Evolutionary conservation across 1,284 basidiomycete species (phyloP).

Genomic region (Paramarasmius palmivorus): DNA sequence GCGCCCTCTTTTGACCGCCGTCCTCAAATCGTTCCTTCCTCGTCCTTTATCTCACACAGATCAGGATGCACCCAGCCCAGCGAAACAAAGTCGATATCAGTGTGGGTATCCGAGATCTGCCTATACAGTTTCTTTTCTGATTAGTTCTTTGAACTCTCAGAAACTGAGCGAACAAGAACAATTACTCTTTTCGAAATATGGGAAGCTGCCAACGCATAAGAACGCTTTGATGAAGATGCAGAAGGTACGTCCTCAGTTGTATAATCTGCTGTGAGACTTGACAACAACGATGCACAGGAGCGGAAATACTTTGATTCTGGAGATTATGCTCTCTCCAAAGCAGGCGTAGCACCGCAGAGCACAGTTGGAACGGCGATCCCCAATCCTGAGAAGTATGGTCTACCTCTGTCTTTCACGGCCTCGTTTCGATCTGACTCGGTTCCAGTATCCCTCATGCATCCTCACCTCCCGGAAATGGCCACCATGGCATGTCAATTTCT

Average conservation of each 20-base stretch:
- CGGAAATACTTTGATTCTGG: conserved; percentile 99
- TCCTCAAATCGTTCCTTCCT: conserved; percentile 20
- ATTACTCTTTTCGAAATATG: conserved; percentile 93
- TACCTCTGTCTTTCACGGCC: background rate
- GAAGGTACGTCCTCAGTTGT: conserved; percentile 58
- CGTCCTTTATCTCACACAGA: conserved; percentile 2
- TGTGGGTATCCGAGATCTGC: conserved; percentile 46
- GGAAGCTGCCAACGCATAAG: conserved; percentile 92
- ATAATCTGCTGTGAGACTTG: conserved; percentile 10
- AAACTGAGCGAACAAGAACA: conserved; percentile 90
- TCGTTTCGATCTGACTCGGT: background rate
- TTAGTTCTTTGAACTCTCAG: conserved; percentile 41
- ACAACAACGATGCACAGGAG: conserved; percentile 55
- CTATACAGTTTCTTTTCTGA: conserved; percentile 21
- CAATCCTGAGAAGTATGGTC: conserved; percentile 88
- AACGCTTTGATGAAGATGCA: conserved; percentile 93
- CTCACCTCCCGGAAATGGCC: conserved; percentile 49
- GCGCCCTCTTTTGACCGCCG: conserved; percentile 2
- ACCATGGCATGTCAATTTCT: conserved; percentile 63
- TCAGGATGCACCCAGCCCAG: conserved; percentile 75
- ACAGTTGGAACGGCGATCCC: conserved; percentile 93
- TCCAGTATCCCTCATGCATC: conserved; percentile 76
- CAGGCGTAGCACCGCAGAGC: conserved; percentile 85
- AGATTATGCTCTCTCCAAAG: conserved; percentile 95
- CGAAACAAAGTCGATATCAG: conserved; percentile 92